phyloP scores from a whole-genome alignment of 2,329 filamentous ascomycete genomes.

The Trichoderma breve region DNA sequence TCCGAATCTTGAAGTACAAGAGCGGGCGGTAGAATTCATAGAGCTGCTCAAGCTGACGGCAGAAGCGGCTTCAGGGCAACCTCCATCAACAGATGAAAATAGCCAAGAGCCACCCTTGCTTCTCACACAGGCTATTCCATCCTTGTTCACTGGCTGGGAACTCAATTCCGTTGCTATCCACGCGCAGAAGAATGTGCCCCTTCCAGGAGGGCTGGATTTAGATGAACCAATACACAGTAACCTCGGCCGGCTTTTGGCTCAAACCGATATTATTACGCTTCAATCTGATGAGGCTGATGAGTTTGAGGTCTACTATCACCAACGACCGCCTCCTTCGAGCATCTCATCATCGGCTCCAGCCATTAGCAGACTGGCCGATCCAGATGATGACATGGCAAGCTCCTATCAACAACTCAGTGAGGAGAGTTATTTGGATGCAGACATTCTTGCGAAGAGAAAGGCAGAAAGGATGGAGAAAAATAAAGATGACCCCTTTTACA shows the following conservation, averaged over 20 bases:
- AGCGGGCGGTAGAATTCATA: conserved; percentile 86
- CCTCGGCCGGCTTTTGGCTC: conserved; percentile 64
- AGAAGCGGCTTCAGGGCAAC: conserved; percentile 72
- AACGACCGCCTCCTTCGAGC: conserved; percentile 50
- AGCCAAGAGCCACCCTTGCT: conserved; percentile 73
- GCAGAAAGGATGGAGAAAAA: conserved; percentile 78
- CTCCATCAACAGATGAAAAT: conserved; percentile 51
- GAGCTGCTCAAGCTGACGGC: conserved; percentile 84
- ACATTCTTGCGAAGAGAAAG: conserved; percentile 70
- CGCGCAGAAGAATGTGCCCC: conserved; percentile 82
- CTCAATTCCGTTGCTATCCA: conserved; percentile 84
- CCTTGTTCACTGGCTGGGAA: conserved; percentile 80
- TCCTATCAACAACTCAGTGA: conserved; percentile 62
- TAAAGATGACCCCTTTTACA: conserved; percentile 95
- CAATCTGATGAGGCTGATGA: conserved; percentile 59
- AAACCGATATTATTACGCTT: conserved; percentile 49
- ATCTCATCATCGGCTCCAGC: conserved; percentile 54
- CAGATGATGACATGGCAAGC: conserved; percentile 46
- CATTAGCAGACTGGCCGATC: conserved; percentile 51
- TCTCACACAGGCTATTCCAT: conserved; percentile 85
- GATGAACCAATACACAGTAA: conserved; percentile 79
- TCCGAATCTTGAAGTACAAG: conserved; percentile 89
- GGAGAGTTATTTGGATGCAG: conserved; percentile 67
- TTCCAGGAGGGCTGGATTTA: conserved; percentile 73
- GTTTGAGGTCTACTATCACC: conserved; percentile 66